These are phyloP conservation scores for Suillus subluteus DNA, from an alignment of 768 basidiomycete species.

Conservation along the genomic window DNA sequence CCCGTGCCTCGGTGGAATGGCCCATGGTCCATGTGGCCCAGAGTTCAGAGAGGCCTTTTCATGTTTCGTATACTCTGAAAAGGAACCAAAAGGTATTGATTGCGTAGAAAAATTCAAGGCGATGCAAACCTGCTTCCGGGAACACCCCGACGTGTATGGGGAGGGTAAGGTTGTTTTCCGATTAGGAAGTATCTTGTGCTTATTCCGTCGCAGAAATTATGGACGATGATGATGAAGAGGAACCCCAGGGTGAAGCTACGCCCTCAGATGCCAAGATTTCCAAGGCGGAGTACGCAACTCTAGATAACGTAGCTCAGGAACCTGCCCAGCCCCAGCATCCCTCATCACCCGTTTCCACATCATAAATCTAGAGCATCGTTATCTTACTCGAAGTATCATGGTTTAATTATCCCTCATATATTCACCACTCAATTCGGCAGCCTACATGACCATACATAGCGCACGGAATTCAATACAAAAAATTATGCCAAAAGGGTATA, in stretches of 20 bases:
- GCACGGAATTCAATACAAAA: slow-evolving; percentile 12
- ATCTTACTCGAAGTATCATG: slow-evolving; percentile 19
- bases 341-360: slow-evolving; percentile 16
- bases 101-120: slow-evolving; percentile 97
- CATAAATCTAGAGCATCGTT: slow-evolving; percentile 24
- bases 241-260: slow-evolving; percentile 15
- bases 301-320: slow-evolving; percentile 11
- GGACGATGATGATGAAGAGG: slow-evolving; percentile 64
- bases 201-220: slow-evolving; percentile 56
- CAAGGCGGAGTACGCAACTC: slow-evolving; percentile 11
- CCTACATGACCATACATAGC: slow-evolving; percentile 20
- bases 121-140: slow-evolving; percentile 98
- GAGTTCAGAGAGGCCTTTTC: slow-evolving; percentile 96
- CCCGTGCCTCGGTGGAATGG: slow-evolving; percentile 98
- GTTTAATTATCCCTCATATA: slow-evolving; percentile 31
- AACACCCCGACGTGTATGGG: slow-evolving; percentile 94
- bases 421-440: slow-evolving; percentile 33
- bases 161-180: slow-evolving; percentile 63
- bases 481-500: slow-evolving; percentile 6
- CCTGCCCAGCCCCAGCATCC: slow-evolving; percentile 11
- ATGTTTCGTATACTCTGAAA: slow-evolving; percentile 93
- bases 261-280: slow-evolving; percentile 11
- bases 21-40: slow-evolving; percentile 91
- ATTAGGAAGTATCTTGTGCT: slow-evolving; percentile 12
- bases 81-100: slow-evolving; percentile 96